These are phyloP conservation scores for Microthlaspi erraticum DNA, from an alignment of 345 rosid genomes.

Conservation along the genomic window DNA sequence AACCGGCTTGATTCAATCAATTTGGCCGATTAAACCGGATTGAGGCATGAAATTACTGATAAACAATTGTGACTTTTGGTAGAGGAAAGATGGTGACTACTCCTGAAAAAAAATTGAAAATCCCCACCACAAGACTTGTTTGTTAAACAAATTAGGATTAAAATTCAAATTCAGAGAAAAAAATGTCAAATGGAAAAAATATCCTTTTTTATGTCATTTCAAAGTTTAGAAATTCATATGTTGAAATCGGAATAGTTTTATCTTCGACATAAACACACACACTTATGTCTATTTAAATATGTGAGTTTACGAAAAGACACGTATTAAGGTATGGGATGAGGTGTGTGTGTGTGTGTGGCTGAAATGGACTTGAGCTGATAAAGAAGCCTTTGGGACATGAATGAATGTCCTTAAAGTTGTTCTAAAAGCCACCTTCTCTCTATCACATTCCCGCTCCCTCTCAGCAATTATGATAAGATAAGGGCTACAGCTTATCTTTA, in stretches of 20 bases:
- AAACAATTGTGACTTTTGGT: background rate
- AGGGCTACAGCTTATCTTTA: conserved; percentile 33
- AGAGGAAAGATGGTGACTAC: conserved; percentile 18
- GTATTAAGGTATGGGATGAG: conserved; percentile 27
- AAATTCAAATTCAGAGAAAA: background rate
- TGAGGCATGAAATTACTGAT: conserved; percentile 14
- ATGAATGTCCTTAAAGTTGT: conserved; percentile 28
- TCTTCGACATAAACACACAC: background rate
- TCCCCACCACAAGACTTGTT: background rate
- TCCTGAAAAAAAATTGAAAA: background rate
- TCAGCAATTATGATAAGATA: conserved; percentile 37
- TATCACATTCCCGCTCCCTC: conserved; percentile 9
- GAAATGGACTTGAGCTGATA: conserved; percentile 28
- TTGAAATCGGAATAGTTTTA: background rate
- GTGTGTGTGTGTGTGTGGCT: conserved; percentile 40
- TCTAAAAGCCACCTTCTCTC: conserved; percentile 40
- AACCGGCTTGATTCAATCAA: conserved; percentile 19
- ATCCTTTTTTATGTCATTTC: too few species aligned
- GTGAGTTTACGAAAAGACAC: conserved; percentile 30
- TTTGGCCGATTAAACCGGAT: conserved; percentile 21
- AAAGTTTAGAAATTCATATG: too few species aligned
- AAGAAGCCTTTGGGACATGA: conserved; percentile 34
- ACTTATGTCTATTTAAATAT: background rate
- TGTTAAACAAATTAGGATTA: background rate
- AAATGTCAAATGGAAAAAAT: too few species aligned